These are phyloP conservation scores for Bimuria novae-zelandiae DNA, from an alignment of 2,329 filamentous ascomycete genomes.

Conservation along the genomic window DNA sequence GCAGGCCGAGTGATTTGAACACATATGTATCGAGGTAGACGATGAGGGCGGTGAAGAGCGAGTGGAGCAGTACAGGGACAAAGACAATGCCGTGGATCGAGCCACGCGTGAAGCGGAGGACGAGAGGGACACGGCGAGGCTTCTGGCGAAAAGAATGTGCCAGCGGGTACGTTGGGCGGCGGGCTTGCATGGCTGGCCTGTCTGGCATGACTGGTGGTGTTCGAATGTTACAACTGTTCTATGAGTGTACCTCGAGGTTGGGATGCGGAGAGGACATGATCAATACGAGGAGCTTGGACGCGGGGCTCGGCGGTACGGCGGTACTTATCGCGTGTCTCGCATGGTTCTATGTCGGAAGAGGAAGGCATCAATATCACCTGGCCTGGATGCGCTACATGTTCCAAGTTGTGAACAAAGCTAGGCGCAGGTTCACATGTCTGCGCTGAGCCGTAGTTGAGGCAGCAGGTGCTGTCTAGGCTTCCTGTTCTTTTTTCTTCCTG, in stretches of 20 bases:
- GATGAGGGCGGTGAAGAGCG: constrained; percentile 61
- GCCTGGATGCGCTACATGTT: no score
- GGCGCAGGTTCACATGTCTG: no score
- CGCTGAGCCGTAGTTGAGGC: no score
- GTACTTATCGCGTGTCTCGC: neutral
- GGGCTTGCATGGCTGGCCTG: constrained; percentile 21
- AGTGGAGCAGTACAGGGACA: constrained; percentile 61
- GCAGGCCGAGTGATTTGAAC: constrained; percentile 57
- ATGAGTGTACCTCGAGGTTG: neutral
- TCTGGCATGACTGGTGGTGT: neutral
- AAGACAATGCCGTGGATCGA: constrained; percentile 64
- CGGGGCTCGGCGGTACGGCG: constrained; percentile 5
- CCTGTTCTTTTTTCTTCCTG: neutral
- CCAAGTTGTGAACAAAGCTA: no score
- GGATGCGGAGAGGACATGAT: neutral
- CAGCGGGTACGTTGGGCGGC: constrained; percentile 51
- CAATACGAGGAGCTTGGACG: neutral
- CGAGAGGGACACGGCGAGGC: constrained; percentile 63
- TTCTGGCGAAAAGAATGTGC: constrained; percentile 53
- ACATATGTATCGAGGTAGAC: constrained; percentile 62
- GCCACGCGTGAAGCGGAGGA: constrained; percentile 67
- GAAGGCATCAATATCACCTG: neutral
- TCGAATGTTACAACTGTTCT: neutral
- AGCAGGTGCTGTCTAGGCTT: no score
- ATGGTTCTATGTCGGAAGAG: neutral